These are phyloP conservation scores for Hypoxylon trugodes DNA, from an alignment of 495 filamentous ascomycete genomes.

Conservation along the genomic window DNA sequence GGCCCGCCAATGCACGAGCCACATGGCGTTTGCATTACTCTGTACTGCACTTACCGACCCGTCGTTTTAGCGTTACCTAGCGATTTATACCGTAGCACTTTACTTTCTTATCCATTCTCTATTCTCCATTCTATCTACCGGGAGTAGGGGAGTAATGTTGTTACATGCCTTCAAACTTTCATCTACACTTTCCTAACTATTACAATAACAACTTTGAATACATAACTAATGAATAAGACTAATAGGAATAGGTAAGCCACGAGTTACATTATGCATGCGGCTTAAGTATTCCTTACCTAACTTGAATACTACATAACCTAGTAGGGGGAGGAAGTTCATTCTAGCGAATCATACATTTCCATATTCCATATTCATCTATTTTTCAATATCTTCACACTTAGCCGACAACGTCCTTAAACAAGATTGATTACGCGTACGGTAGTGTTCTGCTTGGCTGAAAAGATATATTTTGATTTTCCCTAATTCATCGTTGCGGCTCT, in stretches of 20 bases:
- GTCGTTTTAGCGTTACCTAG: conserved; percentile 9
- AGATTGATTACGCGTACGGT: conserved; percentile 26
- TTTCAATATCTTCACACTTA: conserved; percentile 20
- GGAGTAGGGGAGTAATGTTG: too few relatives aligned
- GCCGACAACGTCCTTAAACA: conserved; percentile 9
- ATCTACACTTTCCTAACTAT: too few relatives aligned
- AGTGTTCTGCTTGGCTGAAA: conserved; percentile 30
- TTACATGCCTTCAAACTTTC: too few relatives aligned
- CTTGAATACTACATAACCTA: background rate
- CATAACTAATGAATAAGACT: too few relatives aligned
- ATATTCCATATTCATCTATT: conserved; percentile 24
- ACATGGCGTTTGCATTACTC: conserved; percentile 41
- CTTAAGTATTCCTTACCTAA: background rate
- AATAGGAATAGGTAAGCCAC: too few relatives aligned
- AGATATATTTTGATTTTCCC: conserved; percentile 21
- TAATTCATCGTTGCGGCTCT: conserved; percentile 37
- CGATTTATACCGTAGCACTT: too few relatives aligned
- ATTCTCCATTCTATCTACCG: too few relatives aligned
- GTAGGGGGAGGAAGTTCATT: too few relatives aligned
- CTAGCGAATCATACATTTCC: conserved; percentile 16
- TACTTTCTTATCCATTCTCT: too few relatives aligned
- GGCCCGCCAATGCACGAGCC: conserved; percentile 31
- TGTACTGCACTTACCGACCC: conserved; percentile 12
- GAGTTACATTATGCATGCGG: too few relatives aligned
- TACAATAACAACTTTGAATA: too few relatives aligned